Conservation (phyloP, 31 red algal species). For the Bonnemaisonia californica region DNA sequence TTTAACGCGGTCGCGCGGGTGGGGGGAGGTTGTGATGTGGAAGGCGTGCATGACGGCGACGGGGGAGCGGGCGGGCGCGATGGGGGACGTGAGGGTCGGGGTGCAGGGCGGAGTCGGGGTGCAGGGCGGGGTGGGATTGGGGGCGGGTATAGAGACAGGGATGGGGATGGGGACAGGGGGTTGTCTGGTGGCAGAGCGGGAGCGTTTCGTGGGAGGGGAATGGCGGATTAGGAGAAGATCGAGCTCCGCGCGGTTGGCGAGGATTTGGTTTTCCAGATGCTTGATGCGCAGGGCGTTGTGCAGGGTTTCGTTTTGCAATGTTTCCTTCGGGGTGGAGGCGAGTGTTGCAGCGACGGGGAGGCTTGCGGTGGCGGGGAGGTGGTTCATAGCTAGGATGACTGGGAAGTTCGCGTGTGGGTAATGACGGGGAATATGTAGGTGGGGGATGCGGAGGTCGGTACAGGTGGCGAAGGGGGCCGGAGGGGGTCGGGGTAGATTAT, state of each 20-base stretch:
- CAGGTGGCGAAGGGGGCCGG: not conserved
- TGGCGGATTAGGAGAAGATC: not conserved
- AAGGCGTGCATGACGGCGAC: conserved; percentile 11
- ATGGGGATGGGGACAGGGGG: not conserved
- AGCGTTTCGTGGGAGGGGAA: not conserved
- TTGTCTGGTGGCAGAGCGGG: not conserved
- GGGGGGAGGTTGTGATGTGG: not conserved
- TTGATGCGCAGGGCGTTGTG: not conserved
- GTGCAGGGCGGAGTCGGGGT: not conserved
- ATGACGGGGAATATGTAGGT: not conserved
- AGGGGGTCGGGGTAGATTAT: not conserved
- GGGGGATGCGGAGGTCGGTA: not conserved
- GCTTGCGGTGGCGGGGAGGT: no score
- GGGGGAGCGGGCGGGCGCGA: not conserved
- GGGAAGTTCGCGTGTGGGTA: no score
- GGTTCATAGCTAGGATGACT: no score
- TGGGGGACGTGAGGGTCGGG: not conserved
- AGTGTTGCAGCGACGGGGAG: not conserved
- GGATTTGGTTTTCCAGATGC: not conserved
- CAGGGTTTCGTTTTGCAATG: not conserved
- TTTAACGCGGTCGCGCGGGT: not conserved
- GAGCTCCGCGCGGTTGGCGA: not conserved
- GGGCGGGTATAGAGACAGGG: not conserved
- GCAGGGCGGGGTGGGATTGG: not conserved
- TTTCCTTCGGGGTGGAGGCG: not conserved